These are phyloP conservation scores for Neofusicoccum ribis DNA, from an alignment of 2,329 filamentous ascomycete genomes.

Conservation along the genomic window DNA sequence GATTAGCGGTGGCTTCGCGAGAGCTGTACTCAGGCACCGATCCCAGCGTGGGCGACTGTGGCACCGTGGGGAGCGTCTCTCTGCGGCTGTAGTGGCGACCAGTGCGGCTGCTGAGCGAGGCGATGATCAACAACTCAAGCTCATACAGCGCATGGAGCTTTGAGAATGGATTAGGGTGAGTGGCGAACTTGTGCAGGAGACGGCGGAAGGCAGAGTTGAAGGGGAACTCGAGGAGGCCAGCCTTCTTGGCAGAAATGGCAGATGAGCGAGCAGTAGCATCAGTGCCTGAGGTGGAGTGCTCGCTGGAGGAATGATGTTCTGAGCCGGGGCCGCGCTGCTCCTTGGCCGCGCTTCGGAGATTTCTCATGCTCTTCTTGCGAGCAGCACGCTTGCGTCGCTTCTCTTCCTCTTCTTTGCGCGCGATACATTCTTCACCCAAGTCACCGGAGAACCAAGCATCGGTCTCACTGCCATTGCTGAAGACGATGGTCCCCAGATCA, in stretches of 20 bases:
- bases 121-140: conserved; percentile 77
- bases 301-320: conserved; percentile 44
- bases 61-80: conserved; percentile 43
- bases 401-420: conserved; percentile 41
- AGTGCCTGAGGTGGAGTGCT: conserved; percentile 47
- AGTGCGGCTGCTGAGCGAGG: conserved; percentile 65
- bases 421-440: conserved; percentile 49
- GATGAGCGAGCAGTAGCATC: conserved; percentile 46
- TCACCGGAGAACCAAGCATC: conserved; percentile 77
- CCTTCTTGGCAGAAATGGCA: conserved; percentile 44
- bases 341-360: conserved; percentile 48
- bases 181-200: conserved; percentile 81
- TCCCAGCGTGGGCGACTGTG: conserved; percentile 47
- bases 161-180: conserved; percentile 81
- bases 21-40: conserved; percentile 47
- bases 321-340: conserved; percentile 39
- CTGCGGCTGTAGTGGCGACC: conserved; percentile 44
- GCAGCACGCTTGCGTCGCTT: conserved; percentile 39
- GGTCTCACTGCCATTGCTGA: conserved; percentile 87
- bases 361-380: conserved; percentile 60
- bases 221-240: conserved; percentile 64
- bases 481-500: conserved; percentile 83
- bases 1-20: conserved; percentile 44
- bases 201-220: conserved; percentile 79
- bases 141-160: conserved; percentile 85